Percentiles rank a stretch among this genome's conserved stretches.
These are phyloP conservation scores for Pichia manshurica DNA, from an alignment of 805 yeast genomes.

Conservation along the genomic window DNA sequence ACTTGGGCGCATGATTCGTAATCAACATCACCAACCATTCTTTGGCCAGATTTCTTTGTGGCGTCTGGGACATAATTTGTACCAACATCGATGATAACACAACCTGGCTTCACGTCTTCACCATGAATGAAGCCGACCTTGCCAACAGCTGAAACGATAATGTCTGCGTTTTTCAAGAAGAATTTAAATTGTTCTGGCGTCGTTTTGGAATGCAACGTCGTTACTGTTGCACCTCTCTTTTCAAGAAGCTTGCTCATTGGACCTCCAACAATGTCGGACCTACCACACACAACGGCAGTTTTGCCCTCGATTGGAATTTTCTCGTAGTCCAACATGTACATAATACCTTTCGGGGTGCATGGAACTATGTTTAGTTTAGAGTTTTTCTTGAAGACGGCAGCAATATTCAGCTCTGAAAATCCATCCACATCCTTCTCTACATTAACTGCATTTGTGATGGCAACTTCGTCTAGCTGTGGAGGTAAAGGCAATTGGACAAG, in stretches of 20 bases:
- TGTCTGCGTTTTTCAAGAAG: slow-evolving; percentile 64
- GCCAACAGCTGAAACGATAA: slow-evolving; percentile 90
- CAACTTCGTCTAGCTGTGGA: slow-evolving; percentile 66
- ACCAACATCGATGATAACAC: slow-evolving; percentile 90
- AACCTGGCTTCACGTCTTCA: slow-evolving; percentile 80
- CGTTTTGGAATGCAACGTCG: slow-evolving; percentile 76
- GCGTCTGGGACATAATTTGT: slow-evolving; percentile 81
- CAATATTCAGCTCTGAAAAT: slow-evolving; percentile 81
- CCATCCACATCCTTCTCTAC: slow-evolving; percentile 93
- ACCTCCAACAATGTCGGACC: slow-evolving; percentile 93
- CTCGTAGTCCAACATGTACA: slow-evolving; percentile 68
- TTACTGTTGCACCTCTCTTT: slow-evolving; percentile 80
- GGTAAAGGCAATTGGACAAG: slow-evolving; percentile 91
- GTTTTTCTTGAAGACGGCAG: slow-evolving; percentile 82
- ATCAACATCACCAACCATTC: slow-evolving; percentile 94
- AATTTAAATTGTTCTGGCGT: slow-evolving; percentile 47
- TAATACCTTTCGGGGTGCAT: slow-evolving; percentile 93
- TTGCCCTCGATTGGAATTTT: slow-evolving; percentile 69
- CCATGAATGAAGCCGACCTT: slow-evolving; percentile 78
- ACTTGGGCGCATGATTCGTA: slow-evolving; percentile 56
- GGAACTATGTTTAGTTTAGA: slow-evolving; percentile 83
- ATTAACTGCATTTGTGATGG: slow-evolving; percentile 73
- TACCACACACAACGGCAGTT: slow-evolving; percentile 85
- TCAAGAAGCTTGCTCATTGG: slow-evolving; percentile 85
- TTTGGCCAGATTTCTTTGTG: slow-evolving; percentile 67